A percentile compares a stretch with the other conserved stretches of the same genome.
phyloP scores from a whole-genome alignment of 2,329 filamentous ascomycete genomes.

The Cladorrhinum sp. region DNA sequence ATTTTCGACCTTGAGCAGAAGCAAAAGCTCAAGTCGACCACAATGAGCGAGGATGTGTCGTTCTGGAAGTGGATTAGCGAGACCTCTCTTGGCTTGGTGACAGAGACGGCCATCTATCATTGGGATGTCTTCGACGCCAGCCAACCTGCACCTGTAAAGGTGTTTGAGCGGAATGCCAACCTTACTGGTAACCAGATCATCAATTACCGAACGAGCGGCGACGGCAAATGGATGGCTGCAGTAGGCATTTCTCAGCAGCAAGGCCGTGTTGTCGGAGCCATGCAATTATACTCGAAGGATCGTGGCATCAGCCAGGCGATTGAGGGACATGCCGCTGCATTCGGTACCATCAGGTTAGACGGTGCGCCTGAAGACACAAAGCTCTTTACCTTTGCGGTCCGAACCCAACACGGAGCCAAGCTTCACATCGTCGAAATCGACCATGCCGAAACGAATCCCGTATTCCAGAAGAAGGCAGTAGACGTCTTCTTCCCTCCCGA shows the following conservation, averaged over 20 bases:
- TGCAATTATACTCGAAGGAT: constrained; percentile 96
- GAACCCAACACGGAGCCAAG: constrained; percentile 85
- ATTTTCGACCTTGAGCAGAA: constrained; percentile 95
- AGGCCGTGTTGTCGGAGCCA: constrained; percentile 88
- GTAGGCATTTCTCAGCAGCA: constrained; percentile 93
- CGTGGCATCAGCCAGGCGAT: constrained; percentile 97
- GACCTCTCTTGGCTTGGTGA: constrained; percentile 82
- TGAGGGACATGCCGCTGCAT: constrained; percentile 93
- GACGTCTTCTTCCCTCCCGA: constrained; percentile 97
- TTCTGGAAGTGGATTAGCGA: constrained; percentile 99
- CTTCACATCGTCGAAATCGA: constrained; percentile 98
- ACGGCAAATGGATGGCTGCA: constrained; percentile 97
- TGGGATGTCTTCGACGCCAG: constrained; percentile 92
- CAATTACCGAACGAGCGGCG: constrained; percentile 94
- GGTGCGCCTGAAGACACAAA: constrained; percentile 88
- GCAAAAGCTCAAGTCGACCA: constrained; percentile 92
- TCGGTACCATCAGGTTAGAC: constrained; percentile 84
- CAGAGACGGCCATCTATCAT: constrained; percentile 87
- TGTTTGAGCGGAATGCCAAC: constrained; percentile 93
- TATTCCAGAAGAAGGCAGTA: constrained; percentile 92
- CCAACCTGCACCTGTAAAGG: constrained; percentile 77
- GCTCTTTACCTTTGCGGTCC: constrained; percentile 94
- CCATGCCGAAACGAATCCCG: constrained; percentile 82
- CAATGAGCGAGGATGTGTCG: constrained; percentile 94
- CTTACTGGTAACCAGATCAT: constrained; percentile 85